Conservation (phyloP, 1,284 basidiomycete species). For the Anthracocystis walkeri region DNA sequence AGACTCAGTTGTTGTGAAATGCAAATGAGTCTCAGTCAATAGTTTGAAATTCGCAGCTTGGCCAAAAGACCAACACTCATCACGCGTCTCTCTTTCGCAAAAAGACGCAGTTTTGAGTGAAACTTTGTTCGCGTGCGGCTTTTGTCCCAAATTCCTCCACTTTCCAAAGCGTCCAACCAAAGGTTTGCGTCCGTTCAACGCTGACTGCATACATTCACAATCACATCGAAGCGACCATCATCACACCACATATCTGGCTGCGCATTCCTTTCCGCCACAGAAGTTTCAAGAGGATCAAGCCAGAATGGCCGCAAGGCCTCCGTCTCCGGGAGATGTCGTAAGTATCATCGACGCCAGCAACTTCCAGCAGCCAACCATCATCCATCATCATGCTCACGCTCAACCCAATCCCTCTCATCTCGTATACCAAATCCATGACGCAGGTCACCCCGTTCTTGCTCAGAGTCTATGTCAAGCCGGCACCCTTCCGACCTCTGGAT, state of each 20-base stretch:
- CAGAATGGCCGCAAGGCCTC: constrained; percentile 32
- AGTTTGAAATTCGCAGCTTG: too few species aligned
- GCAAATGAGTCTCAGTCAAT: constrained; percentile 11
- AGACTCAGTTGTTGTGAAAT: rapidly evolving
- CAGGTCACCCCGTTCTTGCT: constrained; percentile 51
- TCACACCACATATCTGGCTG: neutral
- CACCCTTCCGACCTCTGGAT: constrained; percentile 40
- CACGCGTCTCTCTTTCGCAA: constrained; percentile 4
- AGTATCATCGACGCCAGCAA: constrained; percentile 7
- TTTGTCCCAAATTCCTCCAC: constrained; percentile 11
- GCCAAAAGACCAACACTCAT: constrained; percentile 32
- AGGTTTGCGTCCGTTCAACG: neutral
- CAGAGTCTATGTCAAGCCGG: constrained; percentile 36
- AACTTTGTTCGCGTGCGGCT: constrained; percentile 2
- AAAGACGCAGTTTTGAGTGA: constrained; percentile 19
- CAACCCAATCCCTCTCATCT: neutral
- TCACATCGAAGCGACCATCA: neutral
- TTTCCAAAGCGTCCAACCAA: too few species aligned
- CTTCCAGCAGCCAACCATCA: neutral
- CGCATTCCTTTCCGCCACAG: neutral
- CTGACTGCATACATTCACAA: constrained; percentile 4
- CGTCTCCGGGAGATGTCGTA: constrained; percentile 50
- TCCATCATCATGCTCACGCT: neutral
- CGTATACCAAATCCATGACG: neutral
- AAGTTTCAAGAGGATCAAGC: neutral